phyloP scores from a whole-genome alignment of 1,284 basidiomycete species.

The Papiliotrema fonsecae region DNA sequence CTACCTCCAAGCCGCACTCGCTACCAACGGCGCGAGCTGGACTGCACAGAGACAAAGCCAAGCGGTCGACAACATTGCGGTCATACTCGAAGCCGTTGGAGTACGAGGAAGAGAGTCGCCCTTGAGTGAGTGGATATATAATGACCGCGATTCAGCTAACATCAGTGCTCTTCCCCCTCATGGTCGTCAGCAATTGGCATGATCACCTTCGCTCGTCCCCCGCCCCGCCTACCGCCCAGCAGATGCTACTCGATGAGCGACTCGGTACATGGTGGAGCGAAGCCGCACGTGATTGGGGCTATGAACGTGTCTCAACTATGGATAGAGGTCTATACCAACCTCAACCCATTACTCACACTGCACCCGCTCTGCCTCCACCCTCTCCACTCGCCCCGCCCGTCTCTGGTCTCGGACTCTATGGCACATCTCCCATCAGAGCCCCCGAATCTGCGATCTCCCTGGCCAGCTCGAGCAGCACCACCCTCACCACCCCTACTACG shows the following conservation, averaged over 20 bases:
- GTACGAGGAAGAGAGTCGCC: conserved; percentile 39
- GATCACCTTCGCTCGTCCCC: conserved; percentile 31
- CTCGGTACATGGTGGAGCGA: conserved; percentile 39
- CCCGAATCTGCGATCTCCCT: conserved; percentile 4
- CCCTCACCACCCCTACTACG: neutral
- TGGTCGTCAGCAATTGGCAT: conserved; percentile 39
- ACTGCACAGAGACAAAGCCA: conserved; percentile 43
- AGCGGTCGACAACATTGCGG: conserved; percentile 46
- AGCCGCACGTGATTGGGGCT: conserved; percentile 35
- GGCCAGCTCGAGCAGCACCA: conserved; percentile 1
- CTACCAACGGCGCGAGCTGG: conserved; percentile 20
- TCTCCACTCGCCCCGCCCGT: neutral
- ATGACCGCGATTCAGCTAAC: neutral
- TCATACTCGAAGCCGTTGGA: conserved; percentile 42
- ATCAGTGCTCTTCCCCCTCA: conserved; percentile 38
- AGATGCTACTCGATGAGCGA: conserved; percentile 27
- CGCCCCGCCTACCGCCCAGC: conserved; percentile 16
- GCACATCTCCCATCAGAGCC: neutral
- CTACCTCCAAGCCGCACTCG: conserved; percentile 45
- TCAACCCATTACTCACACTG: neutral
- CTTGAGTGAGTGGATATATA: conserved; percentile 29
- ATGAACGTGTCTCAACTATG: conserved; percentile 26
- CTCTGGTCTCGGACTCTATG: neutral
- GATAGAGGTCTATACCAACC: conserved; percentile 20
- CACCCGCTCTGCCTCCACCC: neutral